Evolutionary conservation across 2,329 filamentous ascomycete species (phyloP).

Genomic region (Dothideomycetes sp.): DNA sequence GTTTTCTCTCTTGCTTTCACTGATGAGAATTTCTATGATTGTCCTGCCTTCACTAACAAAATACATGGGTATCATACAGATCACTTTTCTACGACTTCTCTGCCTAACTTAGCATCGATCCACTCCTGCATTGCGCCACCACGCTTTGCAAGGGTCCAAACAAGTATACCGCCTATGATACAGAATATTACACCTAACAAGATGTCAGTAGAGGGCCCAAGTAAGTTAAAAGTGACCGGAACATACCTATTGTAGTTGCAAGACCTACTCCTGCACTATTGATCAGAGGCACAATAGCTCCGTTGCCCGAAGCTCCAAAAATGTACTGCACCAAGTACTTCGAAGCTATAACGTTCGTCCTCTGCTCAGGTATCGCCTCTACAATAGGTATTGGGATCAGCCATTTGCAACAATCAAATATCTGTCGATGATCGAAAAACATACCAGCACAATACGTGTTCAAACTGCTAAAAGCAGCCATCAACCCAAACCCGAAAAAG

Average conservation of each 20-base stretch:
- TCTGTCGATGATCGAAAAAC: background rate
- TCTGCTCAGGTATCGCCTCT: slow-evolving; percentile 63
- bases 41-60: too few species aligned
- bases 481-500: slow-evolving; percentile 57
- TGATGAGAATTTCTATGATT: too few species aligned
- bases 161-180: slow-evolving; percentile 29
- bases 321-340: slow-evolving; percentile 70
- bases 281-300: slow-evolving; percentile 60
- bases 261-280: slow-evolving; percentile 64
- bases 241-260: slow-evolving; percentile 56
- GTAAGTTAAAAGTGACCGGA: background rate
- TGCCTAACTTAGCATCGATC: slow-evolving; percentile 35
- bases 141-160: slow-evolving; percentile 40
- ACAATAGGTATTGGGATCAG: background rate
- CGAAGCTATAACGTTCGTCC: slow-evolving; percentile 59
- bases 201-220: background rate
- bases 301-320: slow-evolving; percentile 59
- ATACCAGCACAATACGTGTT: slow-evolving; percentile 61
- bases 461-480: slow-evolving; percentile 62
- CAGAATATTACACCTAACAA: slow-evolving; percentile 38
- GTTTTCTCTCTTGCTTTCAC: too few species aligned
- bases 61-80: too few species aligned
- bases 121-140: slow-evolving; percentile 44
- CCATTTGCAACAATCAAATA: background rate
- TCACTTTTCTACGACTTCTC: too few species aligned